Base-by-base conservation (phyloP, 352 stramenopile genomes). In the Pythium utonaiense region DNA sequence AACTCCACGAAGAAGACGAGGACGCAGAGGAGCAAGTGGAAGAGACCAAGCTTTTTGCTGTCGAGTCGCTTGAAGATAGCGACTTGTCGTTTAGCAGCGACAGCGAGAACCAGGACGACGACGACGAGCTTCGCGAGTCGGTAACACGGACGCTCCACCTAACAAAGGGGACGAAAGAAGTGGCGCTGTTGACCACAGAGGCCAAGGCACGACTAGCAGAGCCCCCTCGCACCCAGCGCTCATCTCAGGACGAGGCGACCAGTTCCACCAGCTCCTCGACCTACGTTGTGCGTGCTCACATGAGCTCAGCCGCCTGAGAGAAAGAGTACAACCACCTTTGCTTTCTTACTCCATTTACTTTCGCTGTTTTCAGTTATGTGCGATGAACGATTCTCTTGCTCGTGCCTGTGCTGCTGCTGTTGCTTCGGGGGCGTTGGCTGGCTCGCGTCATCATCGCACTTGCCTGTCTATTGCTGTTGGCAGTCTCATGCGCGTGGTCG, bases 41-140 rank as follows among this genome's bases (percentile, higher is more conserved):
- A 16, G 33, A 45, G 45, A 31, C 16, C 24, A 53, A 53, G 28
- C 17, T 27, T 17, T 51, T 64, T 41, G 55, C 54, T 3, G 16
- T 68, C 28, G 61, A 59, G 25, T 57, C 54, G 30, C 54, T 68
- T 1, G 61, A 68, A 40, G 55, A 68, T 28, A 62, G 53, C 28
- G 53, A 67, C 16, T 13, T 66, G 13, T 49, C 42, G 6, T 57
- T 67, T 16, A 67, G 60, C 31, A 67, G 60, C n/a, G 60, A 67
- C 28, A 55, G 42, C 27, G 53, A 67, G n/a, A 58, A 62, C 28
- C 53, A 67, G 57, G 60, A 59, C 36, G 53, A 67, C 27, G 44
- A 55, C 1, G 41, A 66, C 3, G 21, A 57, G 31, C 19, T 24
- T 24, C 40, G 8, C 19, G 12, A 17, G n/a, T 33, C 28, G 5